A percentile compares a stretch with the other conserved stretches of the same genome.
phyloP scores from a whole-genome alignment of 1,284 basidiomycete genomes.

The Kalmanozyma brasiliensis region DNA sequence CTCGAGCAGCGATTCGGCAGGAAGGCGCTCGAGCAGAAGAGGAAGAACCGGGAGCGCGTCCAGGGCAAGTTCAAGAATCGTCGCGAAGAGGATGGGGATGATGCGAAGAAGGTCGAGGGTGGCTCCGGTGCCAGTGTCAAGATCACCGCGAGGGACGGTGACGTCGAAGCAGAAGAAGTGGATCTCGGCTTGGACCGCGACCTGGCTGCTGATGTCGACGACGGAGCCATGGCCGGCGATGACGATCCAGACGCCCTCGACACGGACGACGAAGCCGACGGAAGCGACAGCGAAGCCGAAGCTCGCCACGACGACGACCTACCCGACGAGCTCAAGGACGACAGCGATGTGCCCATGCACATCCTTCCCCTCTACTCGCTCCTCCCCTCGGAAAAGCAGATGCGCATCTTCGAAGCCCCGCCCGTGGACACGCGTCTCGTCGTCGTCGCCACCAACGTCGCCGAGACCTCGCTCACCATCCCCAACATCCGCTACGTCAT shows the following conservation, averaged over 20 bases:
- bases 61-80: conserved; percentile 21
- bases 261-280: conserved; percentile 52
- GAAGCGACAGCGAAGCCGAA: conserved; percentile 26
- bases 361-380: conserved; percentile 80
- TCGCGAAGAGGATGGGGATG: conserved; percentile 19
- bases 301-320: conserved; percentile 52
- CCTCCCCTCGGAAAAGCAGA: conserved; percentile 78
- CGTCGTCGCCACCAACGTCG: conserved; percentile 81
- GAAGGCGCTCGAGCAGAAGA: conserved; percentile 74
- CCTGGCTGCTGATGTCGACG: conserved; percentile 71
- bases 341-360: conserved; percentile 69
- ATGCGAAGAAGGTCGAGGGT: conserved; percentile 49
- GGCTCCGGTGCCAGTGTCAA: conserved; percentile 16
- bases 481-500: conserved; percentile 81
- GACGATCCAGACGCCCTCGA: conserved; percentile 69
- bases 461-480: conserved; percentile 82
- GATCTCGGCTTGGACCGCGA: conserved; percentile 74
- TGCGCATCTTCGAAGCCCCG: conserved; percentile 77
- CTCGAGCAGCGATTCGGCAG: conserved; percentile 82
- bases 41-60: conserved; percentile 31
- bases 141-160: conserved; percentile 57
- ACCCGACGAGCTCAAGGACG: conserved; percentile 52
- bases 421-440: conserved; percentile 76
- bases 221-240: conserved; percentile 64
- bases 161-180: conserved; percentile 83